Conservation (phyloP, 2,329 filamentous ascomycete genomes). For the Fusarium albosuccineum region DNA sequence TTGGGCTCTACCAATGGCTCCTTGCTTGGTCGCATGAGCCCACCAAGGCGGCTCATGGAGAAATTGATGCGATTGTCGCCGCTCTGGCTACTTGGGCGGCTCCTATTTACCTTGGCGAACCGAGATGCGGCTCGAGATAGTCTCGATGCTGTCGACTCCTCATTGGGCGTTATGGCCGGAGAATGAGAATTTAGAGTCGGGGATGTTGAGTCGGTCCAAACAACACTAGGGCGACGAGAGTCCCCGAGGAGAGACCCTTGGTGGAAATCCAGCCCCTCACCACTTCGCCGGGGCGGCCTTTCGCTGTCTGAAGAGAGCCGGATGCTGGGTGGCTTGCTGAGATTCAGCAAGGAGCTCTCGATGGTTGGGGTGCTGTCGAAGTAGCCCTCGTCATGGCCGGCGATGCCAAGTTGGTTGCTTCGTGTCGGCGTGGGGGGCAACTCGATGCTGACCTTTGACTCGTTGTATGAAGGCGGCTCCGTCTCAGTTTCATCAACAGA, state of each 20-base stretch:
- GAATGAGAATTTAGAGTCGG: conserved; percentile 54
- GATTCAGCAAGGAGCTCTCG: conserved; percentile 32
- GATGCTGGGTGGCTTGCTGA: conserved; percentile 62
- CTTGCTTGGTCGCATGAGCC: conserved; percentile 65
- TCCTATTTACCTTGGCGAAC: conserved; percentile 63
- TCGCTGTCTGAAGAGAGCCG: conserved; percentile 70
- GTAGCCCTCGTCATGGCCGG: conserved; percentile 42
- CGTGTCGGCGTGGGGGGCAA: conserved; percentile 45
- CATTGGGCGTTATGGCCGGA: conserved; percentile 59
- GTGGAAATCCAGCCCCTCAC: conserved; percentile 58
- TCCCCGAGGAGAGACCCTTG: conserved; percentile 49
- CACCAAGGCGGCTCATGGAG: conserved; percentile 68
- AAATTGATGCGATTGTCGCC: conserved; percentile 70
- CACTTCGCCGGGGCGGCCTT: conserved; percentile 60
- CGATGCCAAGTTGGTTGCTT: conserved; percentile 30
- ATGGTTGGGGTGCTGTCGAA: conserved; percentile 44
- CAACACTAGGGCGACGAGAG: conserved; percentile 65
- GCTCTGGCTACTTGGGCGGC: conserved; percentile 69
- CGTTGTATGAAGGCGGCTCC: conserved; percentile 71
- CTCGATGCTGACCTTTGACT: conserved; percentile 60
- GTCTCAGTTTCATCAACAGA: conserved; percentile 62
- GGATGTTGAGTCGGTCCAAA: conserved; percentile 60
- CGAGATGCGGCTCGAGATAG: conserved; percentile 70
- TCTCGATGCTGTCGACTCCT: conserved; percentile 67
- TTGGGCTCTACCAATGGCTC: conserved; percentile 52